These are phyloP conservation scores for Plicaturopsis crispa DNA, from an alignment of 768 basidiomycete species.

Conservation along the genomic window DNA sequence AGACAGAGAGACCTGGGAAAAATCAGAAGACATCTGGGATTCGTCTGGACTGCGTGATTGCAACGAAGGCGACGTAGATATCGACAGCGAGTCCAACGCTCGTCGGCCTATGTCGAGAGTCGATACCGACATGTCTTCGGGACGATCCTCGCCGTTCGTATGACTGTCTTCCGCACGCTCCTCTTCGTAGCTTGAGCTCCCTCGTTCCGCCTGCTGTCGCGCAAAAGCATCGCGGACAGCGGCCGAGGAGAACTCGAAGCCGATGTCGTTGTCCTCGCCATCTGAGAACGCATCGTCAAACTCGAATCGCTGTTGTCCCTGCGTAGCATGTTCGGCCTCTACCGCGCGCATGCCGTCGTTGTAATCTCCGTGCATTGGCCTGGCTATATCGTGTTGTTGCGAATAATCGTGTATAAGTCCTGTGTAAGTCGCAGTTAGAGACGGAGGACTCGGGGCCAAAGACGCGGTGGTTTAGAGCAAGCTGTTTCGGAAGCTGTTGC, in stretches of 20 bases:
- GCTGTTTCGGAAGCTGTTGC: no score
- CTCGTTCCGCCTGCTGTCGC: constrained; percentile 32
- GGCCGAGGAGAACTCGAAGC: constrained; percentile 49
- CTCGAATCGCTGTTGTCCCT: constrained; percentile 19
- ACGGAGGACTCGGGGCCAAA: no score
- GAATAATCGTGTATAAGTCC: no score
- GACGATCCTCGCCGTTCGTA: constrained; percentile 21
- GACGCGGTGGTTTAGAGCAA: no score
- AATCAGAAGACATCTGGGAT: constrained; percentile 9
- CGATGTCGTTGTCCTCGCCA: constrained; percentile 39
- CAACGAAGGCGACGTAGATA: constrained; percentile 12
- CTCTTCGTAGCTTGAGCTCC: constrained; percentile 25
- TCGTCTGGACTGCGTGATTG: constrained; percentile 15
- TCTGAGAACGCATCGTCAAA: constrained; percentile 69
- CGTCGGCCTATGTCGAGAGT: constrained; percentile 47
- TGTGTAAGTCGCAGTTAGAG: no score
- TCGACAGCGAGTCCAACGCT: constrained; percentile 12
- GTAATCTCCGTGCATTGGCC: no score
- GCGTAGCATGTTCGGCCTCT: background rate
- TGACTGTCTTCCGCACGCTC: constrained; percentile 17
- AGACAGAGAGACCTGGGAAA: constrained; percentile 19
- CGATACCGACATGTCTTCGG: constrained; percentile 42
- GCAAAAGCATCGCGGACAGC: constrained; percentile 58
- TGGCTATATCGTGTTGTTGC: no score
- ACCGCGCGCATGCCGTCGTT: background rate